These are phyloP conservation scores for Cantharellus cinnabarinus DNA, from an alignment of 768 basidiomycete genomes.

Conservation along the genomic window DNA sequence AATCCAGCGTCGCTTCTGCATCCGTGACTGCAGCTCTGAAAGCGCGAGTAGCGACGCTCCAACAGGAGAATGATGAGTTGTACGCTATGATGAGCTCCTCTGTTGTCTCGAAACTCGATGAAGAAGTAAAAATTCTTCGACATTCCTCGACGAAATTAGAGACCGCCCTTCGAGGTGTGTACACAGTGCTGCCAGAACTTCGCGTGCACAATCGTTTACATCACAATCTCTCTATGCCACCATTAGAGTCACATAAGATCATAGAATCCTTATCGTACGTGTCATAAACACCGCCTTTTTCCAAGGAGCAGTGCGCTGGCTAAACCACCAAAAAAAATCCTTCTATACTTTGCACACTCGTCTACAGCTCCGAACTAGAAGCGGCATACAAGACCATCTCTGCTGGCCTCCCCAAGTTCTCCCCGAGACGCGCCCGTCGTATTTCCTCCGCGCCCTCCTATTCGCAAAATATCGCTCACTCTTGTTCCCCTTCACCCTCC, in stretches of 20 bases:
- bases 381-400: constrained; percentile 29
- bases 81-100: constrained; percentile 31
- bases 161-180: constrained; percentile 50
- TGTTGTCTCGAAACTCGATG: constrained; percentile 4
- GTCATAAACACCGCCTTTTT: background rate
- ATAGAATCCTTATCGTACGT: constrained; percentile 56
- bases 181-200: background rate
- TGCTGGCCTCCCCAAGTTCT: background rate
- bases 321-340: background rate
- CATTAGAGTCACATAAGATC: constrained; percentile 54
- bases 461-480: no score
- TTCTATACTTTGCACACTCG: constrained; percentile 8
- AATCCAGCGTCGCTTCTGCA: constrained; percentile 29
- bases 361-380: constrained; percentile 47
- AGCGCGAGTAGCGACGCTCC: constrained; percentile 48
- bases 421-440: no score
- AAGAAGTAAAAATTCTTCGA: constrained; percentile 29
- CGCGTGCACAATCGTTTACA: background rate
- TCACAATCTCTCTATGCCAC: background rate
- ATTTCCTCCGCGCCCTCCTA: no score
- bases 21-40: constrained; percentile 52
- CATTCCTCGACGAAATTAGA: constrained; percentile 50
- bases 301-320: constrained; percentile 5
- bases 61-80: constrained; percentile 76
- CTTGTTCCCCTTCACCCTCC: no score